Conservation (phyloP, 495 filamentous ascomycete genomes). For the Neurospora pannonica region DNA sequence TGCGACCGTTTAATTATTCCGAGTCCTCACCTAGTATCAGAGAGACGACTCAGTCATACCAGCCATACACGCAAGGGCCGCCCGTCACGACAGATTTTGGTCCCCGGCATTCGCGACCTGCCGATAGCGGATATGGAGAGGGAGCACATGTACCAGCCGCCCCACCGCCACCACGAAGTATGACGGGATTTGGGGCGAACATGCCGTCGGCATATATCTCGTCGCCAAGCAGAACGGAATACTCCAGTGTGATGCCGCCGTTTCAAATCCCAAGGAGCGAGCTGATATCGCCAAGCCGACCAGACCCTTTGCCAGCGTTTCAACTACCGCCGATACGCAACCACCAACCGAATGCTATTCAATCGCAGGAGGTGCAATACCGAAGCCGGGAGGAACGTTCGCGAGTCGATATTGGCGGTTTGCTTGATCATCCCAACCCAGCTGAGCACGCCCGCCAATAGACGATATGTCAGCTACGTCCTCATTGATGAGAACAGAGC, state of each 20-base stretch:
- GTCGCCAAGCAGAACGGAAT: constrained; percentile 31
- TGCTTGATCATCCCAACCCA: constrained; percentile 37
- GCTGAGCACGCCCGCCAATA: not conserved
- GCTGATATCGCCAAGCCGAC: constrained; percentile 19
- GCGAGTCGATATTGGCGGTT: constrained; percentile 45
- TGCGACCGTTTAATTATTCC: constrained; percentile 28
- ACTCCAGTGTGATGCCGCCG: constrained; percentile 24
- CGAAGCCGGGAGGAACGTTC: constrained; percentile 35
- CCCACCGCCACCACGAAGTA: constrained; percentile 21
- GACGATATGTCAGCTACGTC: not conserved
- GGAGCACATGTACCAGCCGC: constrained; percentile 19
- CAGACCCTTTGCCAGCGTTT: constrained; percentile 31
- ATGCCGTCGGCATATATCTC: constrained; percentile 27
- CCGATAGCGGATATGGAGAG: constrained; percentile 27
- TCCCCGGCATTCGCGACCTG: constrained; percentile 25
- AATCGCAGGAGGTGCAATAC: constrained; percentile 18
- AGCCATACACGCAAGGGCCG: constrained; percentile 33
- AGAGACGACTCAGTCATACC: constrained; percentile 37
- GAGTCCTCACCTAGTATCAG: constrained; percentile 39
- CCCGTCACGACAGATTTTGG: constrained; percentile 35
- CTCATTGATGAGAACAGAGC: not conserved
- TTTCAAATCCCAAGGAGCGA: constrained; percentile 41
- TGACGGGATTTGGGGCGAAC: constrained; percentile 20
- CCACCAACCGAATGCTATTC: constrained; percentile 24
- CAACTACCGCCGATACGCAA: constrained; percentile 45